phyloP scores from a whole-genome alignment of 352 stramenopile species.

The Pythium vanterpoolii region DNA sequence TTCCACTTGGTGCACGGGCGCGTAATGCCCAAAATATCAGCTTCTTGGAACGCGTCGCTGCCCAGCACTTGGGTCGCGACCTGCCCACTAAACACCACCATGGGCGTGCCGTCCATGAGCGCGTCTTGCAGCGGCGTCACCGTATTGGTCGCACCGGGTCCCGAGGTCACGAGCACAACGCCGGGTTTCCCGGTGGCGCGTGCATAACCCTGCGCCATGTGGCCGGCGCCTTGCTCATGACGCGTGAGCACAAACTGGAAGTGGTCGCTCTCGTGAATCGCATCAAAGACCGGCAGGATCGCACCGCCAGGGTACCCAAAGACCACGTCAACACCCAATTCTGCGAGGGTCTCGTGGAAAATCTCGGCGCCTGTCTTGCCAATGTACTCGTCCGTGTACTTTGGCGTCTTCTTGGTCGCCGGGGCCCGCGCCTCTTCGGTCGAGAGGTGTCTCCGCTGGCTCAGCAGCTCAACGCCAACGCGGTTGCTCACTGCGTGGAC shows the following conservation, averaged over 20 bases:
- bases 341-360: constrained; percentile 92
- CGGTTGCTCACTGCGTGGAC: constrained; percentile 17
- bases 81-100: constrained; percentile 94
- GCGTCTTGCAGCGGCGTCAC: constrained; percentile 93
- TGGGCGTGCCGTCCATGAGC: constrained; percentile 93
- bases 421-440: constrained; percentile 15
- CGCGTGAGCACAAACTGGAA: constrained; percentile 83
- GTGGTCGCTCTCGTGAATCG: constrained; percentile 88
- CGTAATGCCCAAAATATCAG: constrained; percentile 82
- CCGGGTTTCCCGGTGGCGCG: constrained; percentile 84
- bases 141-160: constrained; percentile 92
- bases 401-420: constrained; percentile 19
- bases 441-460: constrained; percentile 29
- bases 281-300: constrained; percentile 93
- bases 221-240: constrained; percentile 79
- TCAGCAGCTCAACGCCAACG: constrained; percentile 26
- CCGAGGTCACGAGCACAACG: constrained; percentile 92
- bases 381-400: constrained; percentile 82
- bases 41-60: constrained; percentile 92
- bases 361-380: constrained; percentile 92
- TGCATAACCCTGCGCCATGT: constrained; percentile 87
- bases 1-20: constrained; percentile 96
- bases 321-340: constrained; percentile 89
- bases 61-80: constrained; percentile 90
- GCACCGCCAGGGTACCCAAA: constrained; percentile 94